Conservation (phyloP, 257 asterid species). For the Solanum bulbocastanum region DNA sequence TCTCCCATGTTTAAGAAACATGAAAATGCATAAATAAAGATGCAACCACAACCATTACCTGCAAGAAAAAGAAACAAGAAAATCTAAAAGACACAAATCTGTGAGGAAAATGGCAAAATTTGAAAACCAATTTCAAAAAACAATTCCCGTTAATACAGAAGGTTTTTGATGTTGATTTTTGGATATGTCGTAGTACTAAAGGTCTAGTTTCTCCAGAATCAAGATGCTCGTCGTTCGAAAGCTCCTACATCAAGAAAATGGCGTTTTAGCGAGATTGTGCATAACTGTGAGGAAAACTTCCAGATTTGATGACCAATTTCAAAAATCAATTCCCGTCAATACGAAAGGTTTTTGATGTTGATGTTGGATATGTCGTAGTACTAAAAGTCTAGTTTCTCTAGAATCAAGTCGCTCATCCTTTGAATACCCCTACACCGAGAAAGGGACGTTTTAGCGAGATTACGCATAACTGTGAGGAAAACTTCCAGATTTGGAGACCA, state of each 20-base stretch:
- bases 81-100: no score
- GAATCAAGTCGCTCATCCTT: rapidly evolving
- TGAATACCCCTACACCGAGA: background rate
- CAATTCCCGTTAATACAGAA: no score
- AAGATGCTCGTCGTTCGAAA: no score
- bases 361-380: background rate
- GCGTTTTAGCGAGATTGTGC: no score
- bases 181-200: background rate
- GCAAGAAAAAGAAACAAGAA: no score
- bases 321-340: background rate
- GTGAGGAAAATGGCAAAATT: background rate
- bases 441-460: background rate
- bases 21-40: no score
- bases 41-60: no score
- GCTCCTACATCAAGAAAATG: background rate
- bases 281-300: background rate
- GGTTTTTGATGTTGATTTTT: background rate
- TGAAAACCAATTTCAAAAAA: background rate
- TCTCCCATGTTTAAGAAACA: no score
- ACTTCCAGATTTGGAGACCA: no score
- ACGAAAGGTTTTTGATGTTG: background rate
- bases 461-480: background rate
- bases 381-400: no score
- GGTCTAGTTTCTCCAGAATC: background rate
- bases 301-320: background rate